Evolutionary conservation across 768 basidiomycete genomes (phyloP).

Genomic region (Tricholoma furcatifolium): DNA sequence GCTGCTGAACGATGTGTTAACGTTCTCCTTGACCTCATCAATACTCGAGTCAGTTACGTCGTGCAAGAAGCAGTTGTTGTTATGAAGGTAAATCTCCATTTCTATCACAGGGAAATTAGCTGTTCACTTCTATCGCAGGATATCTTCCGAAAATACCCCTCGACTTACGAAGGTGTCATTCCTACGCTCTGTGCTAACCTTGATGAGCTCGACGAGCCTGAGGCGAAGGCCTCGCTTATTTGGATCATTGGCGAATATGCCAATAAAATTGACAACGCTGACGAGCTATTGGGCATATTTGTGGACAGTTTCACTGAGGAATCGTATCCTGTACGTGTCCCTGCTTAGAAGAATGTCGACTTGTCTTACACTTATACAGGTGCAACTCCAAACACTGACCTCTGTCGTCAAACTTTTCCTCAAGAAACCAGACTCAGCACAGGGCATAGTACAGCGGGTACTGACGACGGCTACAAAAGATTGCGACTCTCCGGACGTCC

Average conservation of each 20-base stretch:
- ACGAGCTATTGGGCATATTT: constrained; percentile 86
- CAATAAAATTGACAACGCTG: constrained; percentile 95
- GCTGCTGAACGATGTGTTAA: constrained; percentile 95
- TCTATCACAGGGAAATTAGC: neutral
- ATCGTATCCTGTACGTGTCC: constrained; percentile 70
- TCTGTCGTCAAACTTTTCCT: constrained; percentile 97
- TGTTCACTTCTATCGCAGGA: constrained; percentile 52
- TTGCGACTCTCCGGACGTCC: constrained; percentile 94
- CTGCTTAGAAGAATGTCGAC: neutral
- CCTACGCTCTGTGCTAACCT: constrained; percentile 93
- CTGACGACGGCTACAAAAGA: constrained; percentile 94
- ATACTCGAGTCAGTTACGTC: constrained; percentile 92
- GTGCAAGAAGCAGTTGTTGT: constrained; percentile 98
- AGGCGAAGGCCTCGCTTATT: constrained; percentile 96
- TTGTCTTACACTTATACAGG: constrained; percentile 31
- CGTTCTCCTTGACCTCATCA: constrained; percentile 89
- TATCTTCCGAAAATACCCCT: constrained; percentile 97
- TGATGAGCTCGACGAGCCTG: constrained; percentile 96
- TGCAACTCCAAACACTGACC: constrained; percentile 82
- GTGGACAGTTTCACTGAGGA: constrained; percentile 94
- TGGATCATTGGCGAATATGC: constrained; percentile 99
- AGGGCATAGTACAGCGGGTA: constrained; percentile 89
- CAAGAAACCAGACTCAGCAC: constrained; percentile 91
- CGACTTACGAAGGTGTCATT: constrained; percentile 95
- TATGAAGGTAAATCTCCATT: constrained; percentile 72